phyloP scores from a whole-genome alignment of 1,284 basidiomycete species.

The Pisolithus thermaeus region DNA sequence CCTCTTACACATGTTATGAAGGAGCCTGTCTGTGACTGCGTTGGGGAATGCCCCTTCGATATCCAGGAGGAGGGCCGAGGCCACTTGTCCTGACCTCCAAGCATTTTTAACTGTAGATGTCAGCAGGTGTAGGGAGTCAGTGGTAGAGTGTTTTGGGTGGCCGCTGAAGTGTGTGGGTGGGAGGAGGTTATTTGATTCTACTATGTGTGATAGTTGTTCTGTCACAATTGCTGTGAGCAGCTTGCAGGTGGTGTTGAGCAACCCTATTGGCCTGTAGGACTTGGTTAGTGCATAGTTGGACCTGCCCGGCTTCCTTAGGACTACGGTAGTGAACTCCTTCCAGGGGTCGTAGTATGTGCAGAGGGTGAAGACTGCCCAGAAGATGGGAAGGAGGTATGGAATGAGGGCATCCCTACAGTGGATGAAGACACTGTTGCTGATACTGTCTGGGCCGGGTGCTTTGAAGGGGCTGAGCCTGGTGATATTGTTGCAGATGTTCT shows the following conservation, averaged over 20 bases:
- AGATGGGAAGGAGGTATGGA: neutral
- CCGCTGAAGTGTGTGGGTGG: neutral
- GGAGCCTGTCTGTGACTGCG: slow-evolving; percentile 8
- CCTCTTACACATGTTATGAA: slow-evolving; percentile 16
- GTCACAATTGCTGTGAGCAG: neutral
- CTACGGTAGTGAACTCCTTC: neutral
- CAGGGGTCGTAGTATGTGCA: neutral
- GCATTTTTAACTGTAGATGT: neutral
- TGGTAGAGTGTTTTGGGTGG: neutral
- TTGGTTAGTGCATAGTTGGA: neutral
- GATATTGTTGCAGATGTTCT: no score
- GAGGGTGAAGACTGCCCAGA: neutral
- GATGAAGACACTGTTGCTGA: neutral
- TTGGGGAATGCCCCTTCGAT: slow-evolving; percentile 3
- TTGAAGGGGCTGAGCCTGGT: neutral
- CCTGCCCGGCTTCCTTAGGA: neutral
- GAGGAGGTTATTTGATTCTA: neutral
- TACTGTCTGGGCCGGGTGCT: neutral
- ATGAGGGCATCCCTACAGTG: no score
- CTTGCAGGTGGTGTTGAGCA: neutral
- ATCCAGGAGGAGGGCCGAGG: neutral
- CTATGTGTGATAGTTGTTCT: neutral
- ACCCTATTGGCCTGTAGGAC: neutral
- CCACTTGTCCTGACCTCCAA: neutral
- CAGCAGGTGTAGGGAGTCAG: neutral